These are phyloP conservation scores for Penstemon davidsonii DNA, from an alignment of 257 asterid genomes.

Conservation along the genomic window DNA sequence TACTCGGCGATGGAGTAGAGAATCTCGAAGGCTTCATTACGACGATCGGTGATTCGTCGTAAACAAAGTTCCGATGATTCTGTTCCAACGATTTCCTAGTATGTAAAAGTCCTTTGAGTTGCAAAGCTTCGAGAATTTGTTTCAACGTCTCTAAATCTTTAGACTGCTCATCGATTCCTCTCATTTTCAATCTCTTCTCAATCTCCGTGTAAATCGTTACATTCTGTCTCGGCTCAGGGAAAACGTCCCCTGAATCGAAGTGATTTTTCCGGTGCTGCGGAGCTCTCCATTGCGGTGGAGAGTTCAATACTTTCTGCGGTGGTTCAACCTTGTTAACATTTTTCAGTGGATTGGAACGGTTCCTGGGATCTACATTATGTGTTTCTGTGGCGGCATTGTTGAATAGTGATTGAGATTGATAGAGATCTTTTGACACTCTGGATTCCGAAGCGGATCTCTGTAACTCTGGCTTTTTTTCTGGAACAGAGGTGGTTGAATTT, in stretches of 20 bases:
- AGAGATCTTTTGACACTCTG: conserved; percentile 71
- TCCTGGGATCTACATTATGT: conserved; percentile 37
- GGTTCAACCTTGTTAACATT: conserved; percentile 32
- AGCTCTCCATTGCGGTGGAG: conserved; percentile 51
- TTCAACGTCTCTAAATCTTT: conserved; percentile 82
- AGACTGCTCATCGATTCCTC: conserved; percentile 77
- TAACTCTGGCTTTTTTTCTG: conserved; percentile 59
- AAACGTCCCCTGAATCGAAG: conserved; percentile 73
- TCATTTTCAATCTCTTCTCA: conserved; percentile 61
- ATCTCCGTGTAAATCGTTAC: conserved; percentile 59
- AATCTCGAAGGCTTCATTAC: conserved; percentile 54
- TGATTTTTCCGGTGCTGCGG: conserved; percentile 59
- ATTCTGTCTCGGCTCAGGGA: conserved; percentile 72
- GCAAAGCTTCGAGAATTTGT: conserved; percentile 92
- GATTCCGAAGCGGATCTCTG: conserved; percentile 95
- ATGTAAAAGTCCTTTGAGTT: conserved; percentile 87
- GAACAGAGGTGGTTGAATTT: conserved; percentile 41
- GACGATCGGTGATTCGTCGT: conserved; percentile 64
- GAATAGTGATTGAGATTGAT: conserved; percentile 44
- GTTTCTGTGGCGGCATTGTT: conserved; percentile 28
- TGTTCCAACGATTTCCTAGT: conserved; percentile 48
- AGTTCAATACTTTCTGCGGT: conserved; percentile 32
- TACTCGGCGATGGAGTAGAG: conserved; percentile 36
- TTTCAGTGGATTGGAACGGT: conserved; percentile 19
- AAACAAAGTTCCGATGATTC: conserved; percentile 51